Percentiles rank a stretch among this genome's conserved stretches.
These are phyloP conservation scores for Marasmius fiardii DNA, from an alignment of 1,284 basidiomycete genomes.

Conservation along the genomic window DNA sequence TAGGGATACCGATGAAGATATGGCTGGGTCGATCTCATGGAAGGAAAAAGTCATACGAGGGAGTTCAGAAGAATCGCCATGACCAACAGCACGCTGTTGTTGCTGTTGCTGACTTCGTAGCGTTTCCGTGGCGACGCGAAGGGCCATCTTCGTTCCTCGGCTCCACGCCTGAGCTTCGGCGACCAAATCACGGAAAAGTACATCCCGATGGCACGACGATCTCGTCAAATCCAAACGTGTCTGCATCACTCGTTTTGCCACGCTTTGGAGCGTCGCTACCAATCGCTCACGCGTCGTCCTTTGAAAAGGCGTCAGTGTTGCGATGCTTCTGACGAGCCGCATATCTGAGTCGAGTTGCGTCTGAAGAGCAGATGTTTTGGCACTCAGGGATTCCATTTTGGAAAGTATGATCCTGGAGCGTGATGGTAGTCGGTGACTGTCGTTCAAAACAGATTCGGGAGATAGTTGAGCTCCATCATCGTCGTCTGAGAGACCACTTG, in stretches of 20 bases:
- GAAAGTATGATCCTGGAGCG: constrained; percentile 57
- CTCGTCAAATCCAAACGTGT: constrained; percentile 75
- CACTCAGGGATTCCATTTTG: constrained; percentile 65
- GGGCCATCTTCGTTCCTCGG: constrained; percentile 63
- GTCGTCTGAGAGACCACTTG: constrained; percentile 21
- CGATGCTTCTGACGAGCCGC: constrained; percentile 78
- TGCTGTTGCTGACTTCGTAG: constrained; percentile 42
- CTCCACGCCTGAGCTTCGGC: constrained; percentile 72
- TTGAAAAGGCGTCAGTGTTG: constrained; percentile 85
- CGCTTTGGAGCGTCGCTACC: constrained; percentile 55
- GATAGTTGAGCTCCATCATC: constrained; percentile 10
- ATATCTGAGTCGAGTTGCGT: constrained; percentile 69
- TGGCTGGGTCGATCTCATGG: constrained; percentile 25
- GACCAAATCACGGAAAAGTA: constrained; percentile 71
- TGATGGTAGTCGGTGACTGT: constrained; percentile 36
- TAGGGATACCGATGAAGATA: constrained; percentile 16
- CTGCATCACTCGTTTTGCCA: constrained; percentile 64
- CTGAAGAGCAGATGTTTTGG: constrained; percentile 53
- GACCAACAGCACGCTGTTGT: constrained; percentile 10
- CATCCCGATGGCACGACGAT: constrained; percentile 69
- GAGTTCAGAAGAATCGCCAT: constrained; percentile 14
- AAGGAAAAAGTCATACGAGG: constrained; percentile 44
- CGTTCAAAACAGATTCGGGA: constrained; percentile 16
- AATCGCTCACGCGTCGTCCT: constrained; percentile 78
- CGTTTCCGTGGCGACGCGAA: constrained; percentile 68